Evolutionary conservation across 2,329 filamentous ascomycete genomes (phyloP).

Genomic region (Plectosphaerella sp.): DNA sequence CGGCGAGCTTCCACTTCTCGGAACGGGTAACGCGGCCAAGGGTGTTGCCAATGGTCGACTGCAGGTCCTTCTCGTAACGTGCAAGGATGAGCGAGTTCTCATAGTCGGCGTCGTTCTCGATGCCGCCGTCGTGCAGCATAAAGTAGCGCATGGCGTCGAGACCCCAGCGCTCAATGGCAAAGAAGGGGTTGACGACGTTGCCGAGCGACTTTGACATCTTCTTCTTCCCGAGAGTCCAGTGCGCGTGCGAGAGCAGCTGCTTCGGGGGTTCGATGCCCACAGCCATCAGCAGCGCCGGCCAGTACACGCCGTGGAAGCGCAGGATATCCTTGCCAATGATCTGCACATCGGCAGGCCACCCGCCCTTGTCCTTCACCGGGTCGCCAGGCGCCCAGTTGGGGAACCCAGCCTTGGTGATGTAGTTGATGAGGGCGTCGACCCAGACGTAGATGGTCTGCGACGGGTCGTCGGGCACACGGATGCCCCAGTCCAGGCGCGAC

Average conservation of each 20-base stretch:
- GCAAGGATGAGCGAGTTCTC: constrained; percentile 71
- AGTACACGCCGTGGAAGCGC: constrained; percentile 95
- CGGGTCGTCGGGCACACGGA: constrained; percentile 78
- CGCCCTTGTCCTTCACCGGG: constrained; percentile 44
- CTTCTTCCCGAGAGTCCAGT: constrained; percentile 86
- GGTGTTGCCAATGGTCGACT: constrained; percentile 76
- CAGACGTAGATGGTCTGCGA: constrained; percentile 96
- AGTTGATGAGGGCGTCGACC: constrained; percentile 90
- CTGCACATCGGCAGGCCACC: constrained; percentile 90
- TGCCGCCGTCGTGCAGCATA: constrained; percentile 73
- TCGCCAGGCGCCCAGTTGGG: constrained; percentile 65
- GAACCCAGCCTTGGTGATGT: constrained; percentile 83
- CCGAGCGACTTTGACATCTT: constrained; percentile 98
- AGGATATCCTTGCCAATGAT: constrained; percentile 96
- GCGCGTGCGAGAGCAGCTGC: constrained; percentile 80
- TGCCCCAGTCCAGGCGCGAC: constrained; percentile 78
- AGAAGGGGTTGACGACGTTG: constrained; percentile 92
- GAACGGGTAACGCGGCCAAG: constrained; percentile 64
- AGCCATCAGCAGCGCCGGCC: constrained; percentile 93
- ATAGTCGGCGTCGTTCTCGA: constrained; percentile 77
- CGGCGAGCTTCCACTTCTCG: constrained; percentile 64
- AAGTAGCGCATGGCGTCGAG: constrained; percentile 88
- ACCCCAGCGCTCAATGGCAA: constrained; percentile 84
- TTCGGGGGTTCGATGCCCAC: constrained; percentile 74
- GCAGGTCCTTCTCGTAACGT: constrained; percentile 75